phyloP scores from a whole-genome alignment of 140 eudicot species.

The Bidens hawaiensis region DNA sequence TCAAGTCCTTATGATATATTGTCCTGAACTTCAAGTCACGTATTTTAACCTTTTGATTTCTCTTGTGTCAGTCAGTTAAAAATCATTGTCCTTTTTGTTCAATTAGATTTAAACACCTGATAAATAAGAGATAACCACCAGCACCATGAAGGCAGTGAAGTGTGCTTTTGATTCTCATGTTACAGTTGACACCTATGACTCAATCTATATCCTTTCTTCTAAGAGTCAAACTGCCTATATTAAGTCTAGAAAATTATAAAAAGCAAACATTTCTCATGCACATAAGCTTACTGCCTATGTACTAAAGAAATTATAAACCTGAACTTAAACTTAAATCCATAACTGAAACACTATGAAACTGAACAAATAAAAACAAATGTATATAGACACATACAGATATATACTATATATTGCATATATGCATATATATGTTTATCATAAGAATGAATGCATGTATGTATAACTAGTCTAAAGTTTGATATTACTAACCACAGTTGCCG shows the following conservation, averaged over 20 bases:
- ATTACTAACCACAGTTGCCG: background rate
- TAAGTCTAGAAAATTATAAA: slow-evolving; percentile 1
- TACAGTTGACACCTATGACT: background rate
- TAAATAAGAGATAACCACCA: background rate
- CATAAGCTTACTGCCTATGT: slow-evolving; percentile 7
- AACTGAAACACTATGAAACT: slow-evolving; percentile 1
- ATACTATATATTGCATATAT: background rate
- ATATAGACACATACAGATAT: background rate
- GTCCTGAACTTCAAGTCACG: background rate
- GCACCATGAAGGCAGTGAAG: background rate
- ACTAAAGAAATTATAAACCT: background rate
- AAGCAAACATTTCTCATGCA: background rate
- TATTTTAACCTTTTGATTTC: background rate
- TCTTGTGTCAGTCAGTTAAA: background rate
- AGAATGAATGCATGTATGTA: background rate
- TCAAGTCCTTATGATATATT: background rate
- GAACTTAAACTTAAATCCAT: background rate
- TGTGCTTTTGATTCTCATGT: background rate
- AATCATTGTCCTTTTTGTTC: background rate
- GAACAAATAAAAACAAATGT: background rate
- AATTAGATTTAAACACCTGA: background rate
- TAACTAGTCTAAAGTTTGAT: background rate
- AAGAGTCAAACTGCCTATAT: background rate
- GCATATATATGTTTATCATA: background rate
- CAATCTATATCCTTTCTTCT: background rate